These are phyloP conservation scores for Obba rivulosa DNA, from an alignment of 768 basidiomycete genomes.

Conservation along the genomic window DNA sequence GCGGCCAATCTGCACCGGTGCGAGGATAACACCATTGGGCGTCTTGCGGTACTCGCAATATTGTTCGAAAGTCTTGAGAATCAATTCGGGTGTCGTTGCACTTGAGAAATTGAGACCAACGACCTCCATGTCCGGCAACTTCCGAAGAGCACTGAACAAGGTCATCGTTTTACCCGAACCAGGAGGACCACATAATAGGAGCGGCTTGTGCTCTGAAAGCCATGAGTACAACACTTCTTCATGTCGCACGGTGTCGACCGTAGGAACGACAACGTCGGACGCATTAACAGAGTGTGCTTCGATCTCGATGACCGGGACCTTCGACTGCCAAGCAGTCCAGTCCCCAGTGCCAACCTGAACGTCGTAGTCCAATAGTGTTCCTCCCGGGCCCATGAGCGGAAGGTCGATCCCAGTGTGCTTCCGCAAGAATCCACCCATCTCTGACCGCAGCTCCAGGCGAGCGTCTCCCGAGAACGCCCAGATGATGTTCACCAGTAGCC, in stretches of 20 bases:
- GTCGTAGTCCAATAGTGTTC: slow-evolving; percentile 91
- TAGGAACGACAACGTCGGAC: slow-evolving; percentile 95
- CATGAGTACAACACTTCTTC: slow-evolving; percentile 98
- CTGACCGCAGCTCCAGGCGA: slow-evolving; percentile 82
- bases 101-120: slow-evolving; percentile 99
- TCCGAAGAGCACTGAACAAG: slow-evolving; percentile 93
- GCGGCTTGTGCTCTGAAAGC: slow-evolving; percentile 97
- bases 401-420: slow-evolving; percentile 87
- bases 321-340: slow-evolving; percentile 89
- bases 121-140: slow-evolving; percentile 97
- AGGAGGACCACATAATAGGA: slow-evolving; percentile 98
- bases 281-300: slow-evolving; percentile 95
- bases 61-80: slow-evolving; percentile 99
- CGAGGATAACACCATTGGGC: slow-evolving; percentile 93
- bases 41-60: slow-evolving; percentile 99
- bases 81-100: slow-evolving; percentile 95
- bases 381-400: slow-evolving; percentile 67
- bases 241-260: slow-evolving; percentile 96
- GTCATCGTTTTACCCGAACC: slow-evolving; percentile 99
- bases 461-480: slow-evolving; percentile 99
- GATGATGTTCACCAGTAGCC: slow-evolving; percentile 85
- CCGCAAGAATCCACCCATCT: slow-evolving; percentile 84
- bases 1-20: slow-evolving; percentile 90
- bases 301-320: slow-evolving; percentile 93
- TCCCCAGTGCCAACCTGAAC: slow-evolving; percentile 82